Conservation (phyloP, 148 eudicot genomes). For the Chenopodium formosanum region DNA sequence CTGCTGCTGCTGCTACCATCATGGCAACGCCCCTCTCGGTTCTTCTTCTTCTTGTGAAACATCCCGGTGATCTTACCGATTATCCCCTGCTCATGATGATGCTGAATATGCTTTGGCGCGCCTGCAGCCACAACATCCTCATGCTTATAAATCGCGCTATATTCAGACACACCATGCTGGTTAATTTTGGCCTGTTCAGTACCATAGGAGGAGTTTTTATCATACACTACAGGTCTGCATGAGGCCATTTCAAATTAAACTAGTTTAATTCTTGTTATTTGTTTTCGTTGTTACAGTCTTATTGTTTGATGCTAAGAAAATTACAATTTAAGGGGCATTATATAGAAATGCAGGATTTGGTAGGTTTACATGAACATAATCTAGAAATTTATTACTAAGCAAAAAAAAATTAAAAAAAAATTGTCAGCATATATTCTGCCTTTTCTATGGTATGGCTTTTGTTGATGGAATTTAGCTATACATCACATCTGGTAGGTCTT, state of each 20-base stretch:
- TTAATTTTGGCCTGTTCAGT: background rate
- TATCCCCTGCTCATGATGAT: slow-evolving; percentile 2
- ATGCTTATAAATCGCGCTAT: background rate
- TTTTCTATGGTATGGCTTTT: background rate
- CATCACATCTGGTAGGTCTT: background rate
- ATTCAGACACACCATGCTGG: background rate
- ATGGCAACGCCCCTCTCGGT: slow-evolving; percentile 1
- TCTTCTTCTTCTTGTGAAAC: slow-evolving; percentile 12
- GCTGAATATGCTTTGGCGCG: background rate
- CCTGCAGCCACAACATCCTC: background rate
- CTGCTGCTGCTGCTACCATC: slow-evolving; percentile 15
- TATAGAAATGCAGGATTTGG: background rate
- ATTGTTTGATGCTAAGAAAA: background rate
- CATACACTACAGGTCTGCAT: background rate
- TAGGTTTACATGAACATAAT: background rate
- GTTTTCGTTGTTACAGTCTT: background rate
- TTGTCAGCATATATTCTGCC: background rate
- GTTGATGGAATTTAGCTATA: background rate
- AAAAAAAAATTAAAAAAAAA: background rate
- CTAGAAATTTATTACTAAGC: background rate
- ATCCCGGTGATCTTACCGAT: slow-evolving; percentile 1
- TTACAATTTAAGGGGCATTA: background rate
- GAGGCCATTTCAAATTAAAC: background rate
- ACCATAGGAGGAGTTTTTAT: background rate
- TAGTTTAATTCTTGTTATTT: background rate